Evolutionary conservation across 768 basidiomycete genomes (phyloP).

Genomic region (Lactarius trivialis): DNA sequence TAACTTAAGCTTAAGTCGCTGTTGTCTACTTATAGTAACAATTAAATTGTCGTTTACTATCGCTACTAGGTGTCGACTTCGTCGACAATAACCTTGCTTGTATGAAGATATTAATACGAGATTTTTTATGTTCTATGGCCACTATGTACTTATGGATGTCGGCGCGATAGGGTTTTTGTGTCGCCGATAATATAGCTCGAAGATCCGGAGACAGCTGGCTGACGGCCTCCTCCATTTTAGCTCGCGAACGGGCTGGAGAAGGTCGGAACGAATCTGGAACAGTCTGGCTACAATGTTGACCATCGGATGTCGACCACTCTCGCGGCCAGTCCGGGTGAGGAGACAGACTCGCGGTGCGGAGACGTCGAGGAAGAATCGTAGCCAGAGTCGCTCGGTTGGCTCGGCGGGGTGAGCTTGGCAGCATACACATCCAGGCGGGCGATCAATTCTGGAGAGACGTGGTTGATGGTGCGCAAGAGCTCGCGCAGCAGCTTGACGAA

Average conservation of each 20-base stretch:
- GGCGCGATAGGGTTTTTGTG: no score
- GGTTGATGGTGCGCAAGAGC: conserved; percentile 61
- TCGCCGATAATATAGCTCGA: no score
- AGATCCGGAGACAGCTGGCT: no score
- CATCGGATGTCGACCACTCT: conserved; percentile 68
- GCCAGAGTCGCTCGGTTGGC: conserved; percentile 52
- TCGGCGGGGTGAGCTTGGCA: conserved; percentile 64
- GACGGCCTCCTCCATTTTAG: no score
- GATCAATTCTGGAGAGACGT: conserved; percentile 78
- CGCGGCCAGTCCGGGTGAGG: conserved; percentile 33
- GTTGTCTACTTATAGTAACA: no score
- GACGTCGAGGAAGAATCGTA: conserved; percentile 63
- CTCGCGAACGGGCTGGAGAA: conserved; percentile 65
- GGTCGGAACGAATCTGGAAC: conserved; percentile 66
- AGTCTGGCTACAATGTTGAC: conserved; percentile 61
- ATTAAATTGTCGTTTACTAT: no score
- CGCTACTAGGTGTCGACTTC: no score
- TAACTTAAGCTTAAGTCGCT: no score
- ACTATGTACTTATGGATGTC: no score
- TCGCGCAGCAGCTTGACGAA: conserved; percentile 87
- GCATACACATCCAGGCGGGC: conserved; percentile 79
- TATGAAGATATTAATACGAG: no score
- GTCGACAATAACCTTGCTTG: no score
- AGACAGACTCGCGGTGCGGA: conserved; percentile 47
- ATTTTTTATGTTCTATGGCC: no score